Evolutionary conservation across 2,329 filamentous ascomycete genomes (phyloP).

Genomic region (Penicillium janthinellum): DNA sequence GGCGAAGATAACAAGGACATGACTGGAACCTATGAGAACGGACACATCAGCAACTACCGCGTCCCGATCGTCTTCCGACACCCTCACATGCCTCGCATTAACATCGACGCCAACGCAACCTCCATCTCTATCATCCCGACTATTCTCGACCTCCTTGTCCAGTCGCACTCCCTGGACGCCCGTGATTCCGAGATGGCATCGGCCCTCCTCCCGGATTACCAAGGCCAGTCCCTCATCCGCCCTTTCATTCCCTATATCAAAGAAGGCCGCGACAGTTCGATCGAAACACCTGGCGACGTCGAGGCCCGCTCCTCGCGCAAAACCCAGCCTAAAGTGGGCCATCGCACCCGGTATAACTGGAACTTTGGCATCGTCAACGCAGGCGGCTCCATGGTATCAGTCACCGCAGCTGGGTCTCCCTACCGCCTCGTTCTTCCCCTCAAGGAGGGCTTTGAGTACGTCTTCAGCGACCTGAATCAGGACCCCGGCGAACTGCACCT

Average conservation of each 20-base stretch:
- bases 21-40: slow-evolving; percentile 50
- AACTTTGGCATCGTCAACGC: slow-evolving; percentile 39
- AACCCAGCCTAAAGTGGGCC: slow-evolving; percentile 2
- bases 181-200: slow-evolving; percentile 40
- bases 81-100: slow-evolving; percentile 47
- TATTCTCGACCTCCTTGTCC: slow-evolving; percentile 49
- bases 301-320: slow-evolving; percentile 1
- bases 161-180: slow-evolving; percentile 43
- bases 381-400: slow-evolving; percentile 53
- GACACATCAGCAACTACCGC: slow-evolving; percentile 49
- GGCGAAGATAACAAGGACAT: slow-evolving; percentile 43
- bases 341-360: slow-evolving; percentile 31
- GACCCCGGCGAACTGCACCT: slow-evolving; percentile 40
- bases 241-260: slow-evolving; percentile 33
- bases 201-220: slow-evolving; percentile 47
- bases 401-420: slow-evolving; percentile 74
- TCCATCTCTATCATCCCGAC: slow-evolving; percentile 50
- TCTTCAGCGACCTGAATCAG: slow-evolving; percentile 37
- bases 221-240: slow-evolving; percentile 51
- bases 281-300: background rate
- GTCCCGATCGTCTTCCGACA: slow-evolving; percentile 51
- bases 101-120: slow-evolving; percentile 46
- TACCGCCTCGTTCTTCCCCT: slow-evolving; percentile 72
- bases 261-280: slow-evolving; percentile 1
- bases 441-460: slow-evolving; percentile 65